phyloP scores from a whole-genome alignment of 441 rosid species.

The Gossypium schwendimanii region DNA sequence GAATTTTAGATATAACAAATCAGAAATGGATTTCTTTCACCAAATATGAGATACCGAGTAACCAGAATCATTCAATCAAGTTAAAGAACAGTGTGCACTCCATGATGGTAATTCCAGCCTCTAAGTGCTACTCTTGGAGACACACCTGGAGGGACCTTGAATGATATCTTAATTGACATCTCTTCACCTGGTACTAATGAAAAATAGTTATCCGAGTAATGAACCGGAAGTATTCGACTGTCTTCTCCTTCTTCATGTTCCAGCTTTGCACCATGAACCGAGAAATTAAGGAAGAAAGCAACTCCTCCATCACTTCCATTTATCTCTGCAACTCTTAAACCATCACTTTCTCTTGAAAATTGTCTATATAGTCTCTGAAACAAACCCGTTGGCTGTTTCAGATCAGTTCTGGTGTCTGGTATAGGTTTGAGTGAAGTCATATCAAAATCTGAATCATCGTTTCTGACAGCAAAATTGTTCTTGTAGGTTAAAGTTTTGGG shows the following conservation, averaged over 20 bases:
- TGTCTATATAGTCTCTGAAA: slow-evolving; percentile 35
- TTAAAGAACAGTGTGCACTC: slow-evolving; percentile 34
- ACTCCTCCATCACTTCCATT: slow-evolving; percentile 61
- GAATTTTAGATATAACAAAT: background rate
- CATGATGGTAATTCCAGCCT: slow-evolving; percentile 72
- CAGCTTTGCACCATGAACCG: slow-evolving; percentile 53
- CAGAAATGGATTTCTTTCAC: background rate
- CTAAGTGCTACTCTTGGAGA: slow-evolving; percentile 58
- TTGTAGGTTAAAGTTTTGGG: slow-evolving; percentile 21
- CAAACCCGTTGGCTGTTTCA: slow-evolving; percentile 30
- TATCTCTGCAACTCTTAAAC: slow-evolving; percentile 36
- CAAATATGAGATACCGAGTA: background rate
- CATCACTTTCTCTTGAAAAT: slow-evolving; percentile 27
- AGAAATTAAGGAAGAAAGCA: slow-evolving; percentile 87
- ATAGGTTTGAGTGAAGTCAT: slow-evolving; percentile 23
- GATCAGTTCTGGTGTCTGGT: slow-evolving; percentile 11
- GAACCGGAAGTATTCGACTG: slow-evolving; percentile 87
- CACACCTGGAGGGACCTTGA: slow-evolving; percentile 57
- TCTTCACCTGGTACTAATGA: slow-evolving; percentile 85
- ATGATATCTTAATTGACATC: slow-evolving; percentile 60
- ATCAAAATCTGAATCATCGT: slow-evolving; percentile 26
- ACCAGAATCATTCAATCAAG: background rate
- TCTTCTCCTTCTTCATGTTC: slow-evolving; percentile 58
- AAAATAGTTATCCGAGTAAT: slow-evolving; percentile 86
- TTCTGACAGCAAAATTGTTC: slow-evolving; percentile 36